Evolutionary conservation across 2,329 filamentous ascomycete genomes (phyloP).

Genomic region (Onygenales sp.): DNA sequence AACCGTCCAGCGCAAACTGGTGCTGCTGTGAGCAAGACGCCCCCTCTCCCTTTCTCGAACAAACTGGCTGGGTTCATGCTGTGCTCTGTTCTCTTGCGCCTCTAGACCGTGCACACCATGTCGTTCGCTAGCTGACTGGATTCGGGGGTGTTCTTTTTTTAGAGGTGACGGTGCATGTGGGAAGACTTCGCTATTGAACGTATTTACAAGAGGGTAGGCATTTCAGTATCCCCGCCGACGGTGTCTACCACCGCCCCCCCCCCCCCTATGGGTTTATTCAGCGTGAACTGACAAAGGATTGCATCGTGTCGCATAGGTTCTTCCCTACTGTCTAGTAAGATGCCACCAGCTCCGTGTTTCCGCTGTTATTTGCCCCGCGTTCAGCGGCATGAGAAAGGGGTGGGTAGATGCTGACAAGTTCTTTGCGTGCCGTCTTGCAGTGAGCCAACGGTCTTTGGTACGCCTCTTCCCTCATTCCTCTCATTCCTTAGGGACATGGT

Average conservation of each 20-base stretch:
- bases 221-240: neutral
- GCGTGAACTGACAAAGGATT: constrained; percentile 1
- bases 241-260: neutral
- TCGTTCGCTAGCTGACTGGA: neutral
- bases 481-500: constrained; percentile 3
- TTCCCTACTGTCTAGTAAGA: constrained; percentile 90
- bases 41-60: constrained; percentile 3
- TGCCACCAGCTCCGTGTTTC: neutral
- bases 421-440: constrained; percentile 24
- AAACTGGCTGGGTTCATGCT: neutral
- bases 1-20: constrained; percentile 91
- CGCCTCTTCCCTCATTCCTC: constrained; percentile 12
- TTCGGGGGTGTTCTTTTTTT: constrained; percentile 6
- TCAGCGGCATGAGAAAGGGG: constrained; percentile 10
- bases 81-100: neutral
- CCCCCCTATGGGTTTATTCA: neutral
- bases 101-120: neutral
- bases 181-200: constrained; percentile 94
- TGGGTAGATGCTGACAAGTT: constrained; percentile 7
- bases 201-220: constrained; percentile 84
- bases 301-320: constrained; percentile 49
- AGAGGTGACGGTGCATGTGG: constrained; percentile 94
- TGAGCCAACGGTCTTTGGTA: constrained; percentile 86
- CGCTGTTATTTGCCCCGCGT: constrained; percentile 1
- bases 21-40: constrained; percentile 60